Base-by-base conservation (phyloP, 2,329 filamentous ascomycete species). In the Fusarium acutatum region DNA sequence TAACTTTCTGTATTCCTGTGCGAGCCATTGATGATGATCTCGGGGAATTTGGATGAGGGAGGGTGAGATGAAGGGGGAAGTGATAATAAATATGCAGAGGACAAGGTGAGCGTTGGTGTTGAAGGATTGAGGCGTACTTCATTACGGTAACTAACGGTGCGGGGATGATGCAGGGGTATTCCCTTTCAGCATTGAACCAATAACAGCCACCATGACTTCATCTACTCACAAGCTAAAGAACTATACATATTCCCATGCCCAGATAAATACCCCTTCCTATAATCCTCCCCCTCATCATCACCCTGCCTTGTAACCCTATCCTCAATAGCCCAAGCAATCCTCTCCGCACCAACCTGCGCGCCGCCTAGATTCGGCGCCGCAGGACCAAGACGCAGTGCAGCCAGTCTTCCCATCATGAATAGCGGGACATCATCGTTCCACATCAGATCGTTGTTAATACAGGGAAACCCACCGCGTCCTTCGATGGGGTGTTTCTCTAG, bases 351-450 rank as follows among this genome's bases (percentile, higher is more conserved):
- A 32, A 91, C 79, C 72, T 93, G 88, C 7, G 92, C 92, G 1
- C 93, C 93, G 34, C 92, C 93, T 7, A 95, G 83, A 79, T 95
- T 95, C 1, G 89, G 89, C 2, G 92, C 92, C 1, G 90, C 92
- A 17, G 93, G 93, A 0, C 93, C 93, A 1, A 96, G 82, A 64
- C 90, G 86, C 73, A 96, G 80, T 2, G 87, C 89, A 0, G 91
- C 93, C 40, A 95, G 82, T 59, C 90, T 86, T 4, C 92, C 93
- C 0, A 91, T 91, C 65, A 93, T 82, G 77, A 94, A 95, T 3
- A 95, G 81, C 3, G 93, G 93, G 2, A 96, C 88, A n/a, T 89
- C 89, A 1, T 91, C 85, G 41, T 86, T 86, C 93, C 93, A 96
- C 87, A 91, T 92, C 68, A 96, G 83, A 75, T 96, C 93, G 46